phyloP scores from a whole-genome alignment of 2,329 filamentous ascomycete species.

The Emergomyces orientalis region DNA sequence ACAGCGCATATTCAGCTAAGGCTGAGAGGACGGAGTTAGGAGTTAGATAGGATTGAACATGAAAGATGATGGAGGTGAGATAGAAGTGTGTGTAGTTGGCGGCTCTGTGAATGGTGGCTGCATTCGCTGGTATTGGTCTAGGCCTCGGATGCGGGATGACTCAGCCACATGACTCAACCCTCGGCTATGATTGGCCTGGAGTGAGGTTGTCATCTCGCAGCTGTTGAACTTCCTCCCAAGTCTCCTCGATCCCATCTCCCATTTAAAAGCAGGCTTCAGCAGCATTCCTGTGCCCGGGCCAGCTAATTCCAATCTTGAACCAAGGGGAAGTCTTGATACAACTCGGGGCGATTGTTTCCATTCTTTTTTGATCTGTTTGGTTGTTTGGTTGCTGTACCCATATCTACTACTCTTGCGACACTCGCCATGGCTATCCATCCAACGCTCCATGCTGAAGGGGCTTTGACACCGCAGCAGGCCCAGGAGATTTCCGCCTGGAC shows the following conservation, averaged over 20 bases:
- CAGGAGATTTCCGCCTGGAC: constrained; percentile 62
- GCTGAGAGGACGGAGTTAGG: too few relatives aligned
- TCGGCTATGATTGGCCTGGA: constrained; percentile 16
- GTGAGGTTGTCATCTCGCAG: not conserved
- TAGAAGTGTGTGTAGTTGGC: too few relatives aligned
- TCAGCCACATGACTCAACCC: constrained; percentile 5
- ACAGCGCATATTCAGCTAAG: too few relatives aligned
- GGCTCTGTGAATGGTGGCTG: too few relatives aligned
- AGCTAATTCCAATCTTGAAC: not conserved
- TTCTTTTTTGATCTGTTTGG: not conserved
- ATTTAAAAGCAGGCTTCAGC: not conserved
- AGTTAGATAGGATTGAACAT: too few relatives aligned
- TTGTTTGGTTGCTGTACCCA: not conserved
- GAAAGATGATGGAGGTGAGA: too few relatives aligned
- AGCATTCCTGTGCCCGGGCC: not conserved
- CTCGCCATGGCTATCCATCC: constrained; percentile 37
- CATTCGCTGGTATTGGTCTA: not conserved
- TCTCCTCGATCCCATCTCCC: not conserved
- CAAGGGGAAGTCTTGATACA: not conserved
- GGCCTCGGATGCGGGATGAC: not conserved
- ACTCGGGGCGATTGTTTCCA: not conserved
- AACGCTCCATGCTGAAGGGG: constrained; percentile 22
- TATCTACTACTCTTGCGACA: not conserved
- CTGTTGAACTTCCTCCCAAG: not conserved
- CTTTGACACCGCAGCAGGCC: constrained; percentile 31